These are phyloP conservation scores for Bidens hawaiensis DNA, from an alignment of 140 eudicot genomes.

Conservation along the genomic window DNA sequence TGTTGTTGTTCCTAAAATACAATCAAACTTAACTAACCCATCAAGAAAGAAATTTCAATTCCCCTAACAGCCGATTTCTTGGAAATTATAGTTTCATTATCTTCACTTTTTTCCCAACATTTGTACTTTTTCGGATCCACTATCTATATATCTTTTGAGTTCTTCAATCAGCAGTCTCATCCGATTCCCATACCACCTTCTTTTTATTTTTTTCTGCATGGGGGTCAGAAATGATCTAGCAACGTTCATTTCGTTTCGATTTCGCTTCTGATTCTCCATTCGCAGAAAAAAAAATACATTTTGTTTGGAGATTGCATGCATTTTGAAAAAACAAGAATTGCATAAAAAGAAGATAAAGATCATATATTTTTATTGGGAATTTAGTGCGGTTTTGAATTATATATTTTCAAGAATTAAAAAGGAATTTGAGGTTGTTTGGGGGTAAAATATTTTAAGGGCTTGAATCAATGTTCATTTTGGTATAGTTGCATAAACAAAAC, in stretches of 20 bases:
- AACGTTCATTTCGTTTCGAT: slow-evolving; percentile 27
- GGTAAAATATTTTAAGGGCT: slow-evolving; percentile 4
- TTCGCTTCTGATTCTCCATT: slow-evolving; percentile 33
- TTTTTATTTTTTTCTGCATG: slow-evolving; percentile 28
- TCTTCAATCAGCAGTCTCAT: slow-evolving; percentile 26
- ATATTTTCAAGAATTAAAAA: slow-evolving; percentile 11
- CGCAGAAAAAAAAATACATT: slow-evolving; percentile 26
- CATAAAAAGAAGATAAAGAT: slow-evolving; percentile 10
- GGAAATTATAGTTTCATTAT: slow-evolving; percentile 9
- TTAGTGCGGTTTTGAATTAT: slow-evolving; percentile 32
- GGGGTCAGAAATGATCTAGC: slow-evolving; percentile 38
- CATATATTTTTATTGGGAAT: slow-evolving; percentile 23
- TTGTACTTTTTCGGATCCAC: slow-evolving; percentile 7
- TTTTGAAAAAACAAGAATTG: slow-evolving; percentile 5
- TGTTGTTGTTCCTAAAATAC: slow-evolving; percentile 14
- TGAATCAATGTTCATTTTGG: slow-evolving; percentile 14
- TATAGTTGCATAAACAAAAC: slow-evolving; percentile 5
- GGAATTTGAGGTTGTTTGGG: slow-evolving; percentile 17
- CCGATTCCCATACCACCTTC: slow-evolving; percentile 9
- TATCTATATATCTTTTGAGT: neutral
- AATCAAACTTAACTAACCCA: slow-evolving; percentile 17
- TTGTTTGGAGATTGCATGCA: slow-evolving; percentile 12
- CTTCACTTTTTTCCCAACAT: slow-evolving; percentile 27
- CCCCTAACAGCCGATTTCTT: slow-evolving; percentile 22
- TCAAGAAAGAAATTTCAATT: neutral